Percentiles rank a stretch among this genome's conserved stretches.
Conservation (phyloP, 2,329 filamentous ascomycete genomes). For the Pseudogymnoascus sp. region DNA sequence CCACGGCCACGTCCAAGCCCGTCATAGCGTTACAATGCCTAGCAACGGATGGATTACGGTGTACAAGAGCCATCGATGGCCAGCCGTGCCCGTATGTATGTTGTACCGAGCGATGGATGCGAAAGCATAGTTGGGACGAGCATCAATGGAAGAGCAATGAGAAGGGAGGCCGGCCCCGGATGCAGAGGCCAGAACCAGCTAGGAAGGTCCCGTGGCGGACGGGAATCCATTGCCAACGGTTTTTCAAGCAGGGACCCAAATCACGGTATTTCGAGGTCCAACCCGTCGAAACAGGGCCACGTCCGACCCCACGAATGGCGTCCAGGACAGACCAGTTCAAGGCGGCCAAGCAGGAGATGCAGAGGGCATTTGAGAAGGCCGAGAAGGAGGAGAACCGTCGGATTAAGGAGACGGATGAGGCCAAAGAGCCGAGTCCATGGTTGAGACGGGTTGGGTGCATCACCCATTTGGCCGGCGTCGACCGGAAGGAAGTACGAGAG, state of each 20-base stretch:
- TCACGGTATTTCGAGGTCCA: background rate
- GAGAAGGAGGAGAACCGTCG: too few species aligned
- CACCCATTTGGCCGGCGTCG: background rate
- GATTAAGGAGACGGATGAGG: too few species aligned
- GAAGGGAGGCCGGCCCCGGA: too few species aligned
- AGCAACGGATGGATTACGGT: background rate
- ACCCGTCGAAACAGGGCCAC: background rate
- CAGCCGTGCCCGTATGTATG: background rate
- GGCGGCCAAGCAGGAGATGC: too few species aligned
- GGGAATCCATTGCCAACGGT: background rate
- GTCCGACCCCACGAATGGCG: background rate
- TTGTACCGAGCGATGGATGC: too few species aligned
- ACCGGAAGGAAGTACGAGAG: slow-evolving; percentile 8
- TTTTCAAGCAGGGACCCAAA: background rate
- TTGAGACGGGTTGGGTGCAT: too few species aligned
- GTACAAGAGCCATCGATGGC: background rate
- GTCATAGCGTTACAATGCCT: background rate
- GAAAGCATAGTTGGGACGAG: too few species aligned
- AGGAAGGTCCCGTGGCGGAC: background rate
- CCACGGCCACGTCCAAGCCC: background rate
- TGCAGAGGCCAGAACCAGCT: too few species aligned
- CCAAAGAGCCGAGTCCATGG: too few species aligned
- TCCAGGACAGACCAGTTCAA: too few species aligned
- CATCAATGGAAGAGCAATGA: too few species aligned
- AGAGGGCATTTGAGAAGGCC: too few species aligned